Evolutionary conservation across 768 basidiomycete genomes (phyloP).

Genomic region (Auriculariales sp.): DNA sequence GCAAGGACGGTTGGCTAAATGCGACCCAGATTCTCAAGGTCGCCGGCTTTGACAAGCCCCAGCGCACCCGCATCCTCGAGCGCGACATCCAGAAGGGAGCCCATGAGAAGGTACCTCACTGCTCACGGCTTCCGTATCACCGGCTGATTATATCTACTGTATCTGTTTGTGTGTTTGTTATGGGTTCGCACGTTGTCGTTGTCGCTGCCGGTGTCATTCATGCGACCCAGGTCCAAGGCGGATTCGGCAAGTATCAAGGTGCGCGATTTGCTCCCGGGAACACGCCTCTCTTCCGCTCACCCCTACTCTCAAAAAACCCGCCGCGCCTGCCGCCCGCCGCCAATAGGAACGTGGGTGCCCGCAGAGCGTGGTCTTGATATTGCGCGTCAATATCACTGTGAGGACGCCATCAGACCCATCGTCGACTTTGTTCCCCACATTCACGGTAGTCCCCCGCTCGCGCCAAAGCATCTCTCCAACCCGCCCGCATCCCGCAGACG

Average conservation of each 20-base stretch:
- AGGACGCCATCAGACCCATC: conserved; percentile 72
- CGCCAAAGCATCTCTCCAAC: conserved; percentile 76
- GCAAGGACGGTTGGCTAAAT: conserved; percentile 95
- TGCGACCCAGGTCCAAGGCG: conserved; percentile 99
- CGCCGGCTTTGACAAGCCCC: conserved; percentile 97
- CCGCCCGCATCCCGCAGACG: neutral
- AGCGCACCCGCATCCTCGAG: conserved; percentile 91
- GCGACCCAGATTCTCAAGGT: conserved; percentile 99
- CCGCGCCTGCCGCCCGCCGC: conserved; percentile 17
- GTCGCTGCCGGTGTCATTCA: no score
- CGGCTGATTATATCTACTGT: no score
- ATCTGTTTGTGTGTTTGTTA: no score
- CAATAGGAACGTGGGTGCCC: conserved; percentile 99
- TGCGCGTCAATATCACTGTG: conserved; percentile 88
- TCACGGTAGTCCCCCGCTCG: conserved; percentile 75
- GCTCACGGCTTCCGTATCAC: no score
- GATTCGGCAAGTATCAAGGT: conserved; percentile 99
- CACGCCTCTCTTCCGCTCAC: neutral
- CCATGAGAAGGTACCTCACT: conserved; percentile 97
- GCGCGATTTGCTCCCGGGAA: no score
- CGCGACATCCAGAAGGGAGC: conserved; percentile 97
- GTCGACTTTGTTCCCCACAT: conserved; percentile 86
- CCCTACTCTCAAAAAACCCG: neutral
- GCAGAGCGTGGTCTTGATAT: conserved; percentile 76
- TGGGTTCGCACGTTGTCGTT: no score